These are phyloP conservation scores for Sphagnum fallax DNA, from an alignment of 228 moss, liverwort and hornwort genomes.

Conservation along the genomic window DNA sequence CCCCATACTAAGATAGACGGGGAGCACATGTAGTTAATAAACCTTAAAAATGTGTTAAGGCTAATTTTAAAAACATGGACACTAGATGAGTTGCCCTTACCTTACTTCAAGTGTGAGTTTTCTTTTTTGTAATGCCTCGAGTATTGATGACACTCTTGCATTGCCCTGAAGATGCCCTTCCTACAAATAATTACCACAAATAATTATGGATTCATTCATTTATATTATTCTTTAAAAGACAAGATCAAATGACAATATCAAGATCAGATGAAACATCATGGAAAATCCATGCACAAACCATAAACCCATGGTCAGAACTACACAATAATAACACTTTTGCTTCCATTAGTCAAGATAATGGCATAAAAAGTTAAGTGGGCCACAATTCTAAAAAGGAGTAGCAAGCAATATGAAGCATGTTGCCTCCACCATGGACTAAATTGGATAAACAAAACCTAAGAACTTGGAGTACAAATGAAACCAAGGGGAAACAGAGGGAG, in stretches of 20 bases:
- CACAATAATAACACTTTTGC: constrained; percentile 78
- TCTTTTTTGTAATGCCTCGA: constrained; percentile 70
- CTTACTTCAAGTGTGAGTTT: constrained; percentile 81
- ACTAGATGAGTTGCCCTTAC: constrained; percentile 21
- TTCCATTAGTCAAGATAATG: constrained; percentile 72
- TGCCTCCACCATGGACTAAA: no score
- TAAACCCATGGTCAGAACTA: constrained; percentile 76
- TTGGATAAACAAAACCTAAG: no score
- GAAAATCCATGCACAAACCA: constrained; percentile 17
- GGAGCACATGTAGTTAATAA: neutral
- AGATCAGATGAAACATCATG: no score
- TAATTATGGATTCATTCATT: no score
- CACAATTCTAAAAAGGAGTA: neutral
- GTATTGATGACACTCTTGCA: constrained; percentile 81
- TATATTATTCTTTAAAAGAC: neutral
- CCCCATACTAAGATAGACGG: neutral
- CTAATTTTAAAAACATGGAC: neutral
- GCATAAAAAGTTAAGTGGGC: constrained; percentile 51
- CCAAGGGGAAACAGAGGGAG: no score
- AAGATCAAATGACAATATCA: neutral
- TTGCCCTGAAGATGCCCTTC: constrained; percentile 94
- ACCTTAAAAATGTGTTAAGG: neutral
- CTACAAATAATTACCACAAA: constrained; percentile 17
- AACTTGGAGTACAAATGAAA: no score
- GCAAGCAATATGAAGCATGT: no score